Percentiles rank a stretch among this genome's conserved stretches.
Conservation (phyloP, 2,329 filamentous ascomycete species). For the Ascochyta lentis region DNA sequence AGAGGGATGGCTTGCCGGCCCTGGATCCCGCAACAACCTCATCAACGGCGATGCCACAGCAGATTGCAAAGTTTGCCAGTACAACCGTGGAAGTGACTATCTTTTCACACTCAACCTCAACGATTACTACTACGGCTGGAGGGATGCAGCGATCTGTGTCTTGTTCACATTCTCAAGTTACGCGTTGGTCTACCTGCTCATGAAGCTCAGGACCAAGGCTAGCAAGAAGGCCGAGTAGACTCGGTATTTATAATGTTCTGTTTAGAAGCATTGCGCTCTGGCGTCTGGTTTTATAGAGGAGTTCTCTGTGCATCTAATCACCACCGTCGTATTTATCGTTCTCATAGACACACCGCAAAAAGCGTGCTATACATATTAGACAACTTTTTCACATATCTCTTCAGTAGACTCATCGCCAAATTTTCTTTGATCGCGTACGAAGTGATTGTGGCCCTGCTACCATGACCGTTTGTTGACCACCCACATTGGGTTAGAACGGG, state of each 20-base stretch:
- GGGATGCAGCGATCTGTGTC: conserved; percentile 66
- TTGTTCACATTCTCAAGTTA: conserved; percentile 65
- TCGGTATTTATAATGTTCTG: background rate
- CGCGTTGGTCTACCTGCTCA: conserved; percentile 53
- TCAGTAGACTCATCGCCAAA: no score
- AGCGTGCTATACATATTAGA: no score
- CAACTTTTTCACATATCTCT: no score
- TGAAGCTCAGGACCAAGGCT: conserved; percentile 53
- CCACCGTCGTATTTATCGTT: no score
- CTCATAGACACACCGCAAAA: no score
- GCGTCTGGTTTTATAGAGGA: background rate
- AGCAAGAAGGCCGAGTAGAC: conserved; percentile 49
- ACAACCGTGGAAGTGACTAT: conserved; percentile 65
- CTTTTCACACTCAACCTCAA: conserved; percentile 65
- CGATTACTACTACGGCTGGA: conserved; percentile 70
- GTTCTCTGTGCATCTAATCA: no score
- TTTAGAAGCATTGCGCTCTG: background rate
- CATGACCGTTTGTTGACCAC: no score
- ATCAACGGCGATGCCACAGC: conserved; percentile 64
- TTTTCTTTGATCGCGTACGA: no score
- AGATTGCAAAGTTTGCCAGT: conserved; percentile 68
- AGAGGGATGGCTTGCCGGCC: conserved; percentile 56
- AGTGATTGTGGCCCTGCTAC: no score
- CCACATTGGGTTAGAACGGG: no score
- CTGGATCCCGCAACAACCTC: conserved; percentile 45